A percentile compares a stretch with the other conserved stretches of the same genome.
Evolutionary conservation across 2,329 filamentous ascomycete species (phyloP).

Genomic region (Gyromitra esculenta): DNA sequence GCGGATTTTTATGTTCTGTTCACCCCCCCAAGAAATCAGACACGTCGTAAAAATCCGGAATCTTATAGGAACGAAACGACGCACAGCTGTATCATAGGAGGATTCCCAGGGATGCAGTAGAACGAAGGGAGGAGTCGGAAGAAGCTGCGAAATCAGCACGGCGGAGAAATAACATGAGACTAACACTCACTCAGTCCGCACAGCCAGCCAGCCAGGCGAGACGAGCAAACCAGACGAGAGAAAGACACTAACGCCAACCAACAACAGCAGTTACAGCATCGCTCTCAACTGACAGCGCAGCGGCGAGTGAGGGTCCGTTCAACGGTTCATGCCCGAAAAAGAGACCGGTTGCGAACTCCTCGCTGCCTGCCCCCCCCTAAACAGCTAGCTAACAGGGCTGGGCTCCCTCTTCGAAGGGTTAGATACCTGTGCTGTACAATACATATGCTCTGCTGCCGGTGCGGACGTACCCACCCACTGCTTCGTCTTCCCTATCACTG

Average conservation of each 20-base stretch:
- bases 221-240: slow-evolving; percentile 40
- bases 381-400: slow-evolving; percentile 42
- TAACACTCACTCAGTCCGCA: neutral
- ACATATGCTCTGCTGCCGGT: slow-evolving; percentile 21
- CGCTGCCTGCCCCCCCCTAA: slow-evolving; percentile 24
- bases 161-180: slow-evolving; percentile 48
- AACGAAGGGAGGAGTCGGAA: slow-evolving; percentile 24
- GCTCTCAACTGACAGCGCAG: slow-evolving; percentile 46
- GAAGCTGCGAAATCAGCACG: slow-evolving; percentile 25
- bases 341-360: slow-evolving; percentile 50
- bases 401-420: slow-evolving; percentile 35
- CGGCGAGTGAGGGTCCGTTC: slow-evolving; percentile 50
- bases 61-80: slow-evolving; percentile 51
- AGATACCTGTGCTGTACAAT: slow-evolving; percentile 43
- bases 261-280: slow-evolving; percentile 38
- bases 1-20: slow-evolving; percentile 34
- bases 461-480: slow-evolving; percentile 43
- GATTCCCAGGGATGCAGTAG: slow-evolving; percentile 18
- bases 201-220: no score
- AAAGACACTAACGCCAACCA: slow-evolving; percentile 17
- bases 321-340: slow-evolving; percentile 45
- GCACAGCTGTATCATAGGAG: slow-evolving; percentile 40
- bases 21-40: slow-evolving; percentile 42
- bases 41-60: slow-evolving; percentile 48
- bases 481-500: slow-evolving; percentile 27